Percentiles rank a stretch among this genome's conserved stretches.
phyloP scores from a whole-genome alignment of 1,284 basidiomycete genomes.

The Cystobasidium slooffiae region DNA sequence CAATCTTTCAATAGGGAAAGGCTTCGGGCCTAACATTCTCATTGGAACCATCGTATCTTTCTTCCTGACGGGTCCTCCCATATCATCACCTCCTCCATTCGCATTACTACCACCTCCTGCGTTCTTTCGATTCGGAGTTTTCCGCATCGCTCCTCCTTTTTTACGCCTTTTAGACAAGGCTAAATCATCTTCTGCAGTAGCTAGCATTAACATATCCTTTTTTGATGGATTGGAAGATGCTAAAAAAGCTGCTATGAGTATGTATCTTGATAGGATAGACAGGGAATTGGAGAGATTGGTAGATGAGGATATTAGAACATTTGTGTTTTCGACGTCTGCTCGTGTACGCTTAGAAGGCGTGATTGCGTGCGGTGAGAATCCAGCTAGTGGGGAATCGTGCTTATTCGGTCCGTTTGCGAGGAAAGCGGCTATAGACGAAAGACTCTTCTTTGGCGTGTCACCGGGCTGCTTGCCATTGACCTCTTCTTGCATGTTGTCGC shows the following conservation, averaged over 20 bases:
- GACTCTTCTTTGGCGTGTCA: constrained; percentile 4
- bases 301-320: neutral
- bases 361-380: neutral
- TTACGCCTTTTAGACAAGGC: constrained; percentile 14
- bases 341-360: constrained; percentile 12
- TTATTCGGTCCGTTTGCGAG: neutral
- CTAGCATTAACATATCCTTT: constrained; percentile 41
- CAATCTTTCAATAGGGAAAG: constrained; percentile 37
- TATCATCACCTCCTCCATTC: neutral
- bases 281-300: constrained; percentile 4
- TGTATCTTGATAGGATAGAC: constrained; percentile 33
- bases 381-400: neutral
- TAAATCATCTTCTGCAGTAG: constrained; percentile 32
- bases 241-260: constrained; percentile 35
- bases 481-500: neutral
- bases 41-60: constrained; percentile 33
- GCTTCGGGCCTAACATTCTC: constrained; percentile 36
- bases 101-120: neutral
- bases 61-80: constrained; percentile 24
- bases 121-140: constrained; percentile 23
- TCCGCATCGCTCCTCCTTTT: constrained; percentile 40
- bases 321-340: neutral
- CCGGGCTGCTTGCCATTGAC: neutral
- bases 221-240: constrained; percentile 40
- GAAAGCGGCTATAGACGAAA: neutral